Evolutionary conservation across 768 basidiomycete genomes (phyloP), one percentile per base, ranked within the genome.

Genomic region (Heimioporus sp.): DNA sequence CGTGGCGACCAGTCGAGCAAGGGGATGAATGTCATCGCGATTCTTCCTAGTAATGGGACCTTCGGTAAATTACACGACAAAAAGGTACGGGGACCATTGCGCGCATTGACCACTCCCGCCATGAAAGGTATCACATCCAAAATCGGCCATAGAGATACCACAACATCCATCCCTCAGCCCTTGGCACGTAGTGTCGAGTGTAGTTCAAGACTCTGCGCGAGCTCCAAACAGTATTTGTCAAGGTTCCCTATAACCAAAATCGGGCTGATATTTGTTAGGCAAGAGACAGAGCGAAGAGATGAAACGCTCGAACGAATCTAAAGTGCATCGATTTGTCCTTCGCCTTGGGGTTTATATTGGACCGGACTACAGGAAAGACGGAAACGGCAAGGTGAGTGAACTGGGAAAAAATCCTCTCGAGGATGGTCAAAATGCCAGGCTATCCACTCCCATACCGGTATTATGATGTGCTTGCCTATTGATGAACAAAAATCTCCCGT

Each of bases 141-240:
- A 24, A 24, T 24, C 24, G 5, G 5, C 24, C 24, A 24, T 5
- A 24, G 24, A 24, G 24, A 24, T 24, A 24, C 24, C 24, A 24
- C 24, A 5, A 5, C 24, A 24, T 24, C 24, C 24, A 24, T 24
- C 3, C 5, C 24, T 24, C 5, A 5, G 24, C 5, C 24, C 24
- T 24, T 24, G 24, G 24, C 24, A 24, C 24, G 24, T n/a, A n/a
- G n/a, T 24, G 21, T 24, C 2, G 68, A 66, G 62, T 92, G 89
- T 3, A 82, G 65, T 17, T 80, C 72, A 0, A 79, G 82, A 54
- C 82, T 69, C 37, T 72, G 76, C 4, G 84, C 78, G 5, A 92
- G 74, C 57, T 85, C 82, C 49, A 84, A 72, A 85, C 47, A 2
- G 78, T 73, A 35, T 76, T 80, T 4, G 85, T 77, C 45, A 79